phyloP scores from a whole-genome alignment of 2,329 filamentous ascomycete genomes.

The Purpureocillium takamizusanense region DNA sequence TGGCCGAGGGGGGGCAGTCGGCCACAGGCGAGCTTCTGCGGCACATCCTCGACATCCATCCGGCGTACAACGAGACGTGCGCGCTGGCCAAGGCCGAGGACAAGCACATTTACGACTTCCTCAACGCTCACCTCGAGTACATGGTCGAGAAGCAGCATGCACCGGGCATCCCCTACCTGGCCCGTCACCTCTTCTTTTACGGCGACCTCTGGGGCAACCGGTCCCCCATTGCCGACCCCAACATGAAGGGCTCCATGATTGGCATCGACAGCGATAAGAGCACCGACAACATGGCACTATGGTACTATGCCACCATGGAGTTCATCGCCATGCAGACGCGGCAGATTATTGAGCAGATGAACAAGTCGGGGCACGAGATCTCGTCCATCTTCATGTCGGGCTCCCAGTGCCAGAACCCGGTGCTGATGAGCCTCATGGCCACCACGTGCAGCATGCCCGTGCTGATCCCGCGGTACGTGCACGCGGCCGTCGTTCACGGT shows the following conservation, averaged over 20 bases:
- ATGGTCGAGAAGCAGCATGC: slow-evolving; percentile 61
- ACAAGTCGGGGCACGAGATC: slow-evolving; percentile 77
- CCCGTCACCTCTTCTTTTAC: slow-evolving; percentile 96
- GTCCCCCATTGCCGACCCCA: slow-evolving; percentile 83
- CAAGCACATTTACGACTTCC: slow-evolving; percentile 87
- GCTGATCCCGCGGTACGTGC: slow-evolving; percentile 84
- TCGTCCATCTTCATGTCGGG: slow-evolving; percentile 97
- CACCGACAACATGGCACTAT: slow-evolving; percentile 76
- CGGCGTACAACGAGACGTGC: slow-evolving; percentile 72
- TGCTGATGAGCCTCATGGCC: slow-evolving; percentile 85
- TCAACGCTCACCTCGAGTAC: slow-evolving; percentile 78
- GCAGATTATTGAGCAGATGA: slow-evolving; percentile 94
- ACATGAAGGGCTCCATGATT: slow-evolving; percentile 85
- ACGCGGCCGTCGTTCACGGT: slow-evolving; percentile 94
- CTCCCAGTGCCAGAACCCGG: slow-evolving; percentile 90
- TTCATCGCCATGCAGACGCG: slow-evolving; percentile 96
- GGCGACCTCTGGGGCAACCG: slow-evolving; percentile 96
- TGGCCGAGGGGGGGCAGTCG: slow-evolving; percentile 94
- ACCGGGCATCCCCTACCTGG: slow-evolving; percentile 75
- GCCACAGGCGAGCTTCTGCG: slow-evolving; percentile 92
- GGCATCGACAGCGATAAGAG: slow-evolving; percentile 82
- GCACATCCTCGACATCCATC: slow-evolving; percentile 91
- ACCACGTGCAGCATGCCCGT: slow-evolving; percentile 89
- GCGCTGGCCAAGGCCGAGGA: slow-evolving; percentile 74
- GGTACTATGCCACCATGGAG: slow-evolving; percentile 95